phyloP scores from a whole-genome alignment of 2,329 filamentous ascomycete genomes.

The Neocatenulostroma microsporum region DNA sequence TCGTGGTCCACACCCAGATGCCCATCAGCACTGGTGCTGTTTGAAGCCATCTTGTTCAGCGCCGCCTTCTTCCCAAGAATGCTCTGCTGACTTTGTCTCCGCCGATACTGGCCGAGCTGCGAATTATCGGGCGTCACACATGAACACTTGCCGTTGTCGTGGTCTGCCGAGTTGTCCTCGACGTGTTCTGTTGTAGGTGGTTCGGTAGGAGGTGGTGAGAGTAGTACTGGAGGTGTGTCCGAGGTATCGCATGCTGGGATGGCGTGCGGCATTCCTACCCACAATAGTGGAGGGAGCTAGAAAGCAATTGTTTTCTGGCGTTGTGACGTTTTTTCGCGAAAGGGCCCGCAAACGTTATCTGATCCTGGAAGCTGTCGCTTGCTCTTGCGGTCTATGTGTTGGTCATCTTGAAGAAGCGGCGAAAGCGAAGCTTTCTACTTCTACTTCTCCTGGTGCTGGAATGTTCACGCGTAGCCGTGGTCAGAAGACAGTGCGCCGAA shows the following conservation, averaged over 20 bases:
- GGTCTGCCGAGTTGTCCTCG: conserved; percentile 11
- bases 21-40: conserved; percentile 10
- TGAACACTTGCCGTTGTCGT: conserved; percentile 22
- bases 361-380: too few species aligned
- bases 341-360: too few species aligned
- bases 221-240: neutral
- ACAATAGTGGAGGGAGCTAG: too few species aligned
- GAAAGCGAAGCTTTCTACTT: neutral
- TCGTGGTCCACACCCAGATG: neutral
- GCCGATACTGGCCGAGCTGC: conserved; percentile 23
- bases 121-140: conserved; percentile 24
- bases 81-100: conserved; percentile 27
- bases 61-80: conserved; percentile 20
- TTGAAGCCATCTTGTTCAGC: conserved; percentile 21
- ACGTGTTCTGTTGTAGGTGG: neutral
- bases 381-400: too few species aligned
- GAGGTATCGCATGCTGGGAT: too few species aligned
- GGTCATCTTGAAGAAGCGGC: neutral
- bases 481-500: too few species aligned
- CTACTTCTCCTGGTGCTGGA: neutral
- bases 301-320: too few species aligned
- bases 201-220: neutral
- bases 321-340: too few species aligned
- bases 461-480: conserved; percentile 6
- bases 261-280: too few species aligned